A percentile compares a stretch with the other conserved stretches of the same genome.
Evolutionary conservation across 352 stramenopile genomes (phyloP).

Genomic region (Phytophthora litchii): DNA sequence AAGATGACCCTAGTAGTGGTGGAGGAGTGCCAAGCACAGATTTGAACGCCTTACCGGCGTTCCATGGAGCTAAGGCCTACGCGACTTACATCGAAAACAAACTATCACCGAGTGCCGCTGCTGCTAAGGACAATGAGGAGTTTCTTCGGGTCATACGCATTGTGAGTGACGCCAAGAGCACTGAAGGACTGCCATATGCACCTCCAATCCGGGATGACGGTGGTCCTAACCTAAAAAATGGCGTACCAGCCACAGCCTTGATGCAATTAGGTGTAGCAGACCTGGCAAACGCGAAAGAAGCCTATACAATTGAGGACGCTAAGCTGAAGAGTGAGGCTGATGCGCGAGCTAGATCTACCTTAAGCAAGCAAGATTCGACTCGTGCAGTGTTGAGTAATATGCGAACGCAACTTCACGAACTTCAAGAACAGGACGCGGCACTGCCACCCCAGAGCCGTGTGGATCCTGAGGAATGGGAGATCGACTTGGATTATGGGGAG

Average conservation of each 20-base stretch:
- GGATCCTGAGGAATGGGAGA: slow-evolving; percentile 79
- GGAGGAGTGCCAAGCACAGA: slow-evolving; percentile 38
- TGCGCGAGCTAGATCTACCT: slow-evolving; percentile 49
- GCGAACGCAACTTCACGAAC: slow-evolving; percentile 75
- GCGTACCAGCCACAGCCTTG: slow-evolving; percentile 22
- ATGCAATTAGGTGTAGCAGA: slow-evolving; percentile 65
- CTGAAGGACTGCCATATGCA: slow-evolving; percentile 35
- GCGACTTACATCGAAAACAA: slow-evolving; percentile 66
- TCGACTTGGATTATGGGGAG: slow-evolving; percentile 90
- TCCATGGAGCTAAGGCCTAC: slow-evolving; percentile 78
- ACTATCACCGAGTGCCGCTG: slow-evolving; percentile 28
- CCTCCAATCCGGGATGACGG: slow-evolving; percentile 16
- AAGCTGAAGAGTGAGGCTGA: slow-evolving; percentile 92
- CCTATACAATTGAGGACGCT: slow-evolving; percentile 93
- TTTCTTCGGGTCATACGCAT: slow-evolving; percentile 61
- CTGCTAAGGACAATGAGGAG: slow-evolving; percentile 55
- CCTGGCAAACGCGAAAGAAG: slow-evolving; percentile 65
- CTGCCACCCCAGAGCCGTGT: slow-evolving; percentile 63
- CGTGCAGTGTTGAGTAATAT: slow-evolving; percentile 85
- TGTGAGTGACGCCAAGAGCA: slow-evolving; percentile 43
- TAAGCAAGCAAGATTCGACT: slow-evolving; percentile 90
- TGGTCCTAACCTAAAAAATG: slow-evolving; percentile 11
- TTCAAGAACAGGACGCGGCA: slow-evolving; percentile 64
- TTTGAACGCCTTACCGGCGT: slow-evolving; percentile 65
- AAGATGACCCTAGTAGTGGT: slow-evolving; percentile 49